Evolutionary conservation across 495 filamentous ascomycete species (phyloP).

Genomic region (Tuber calosporum): DNA sequence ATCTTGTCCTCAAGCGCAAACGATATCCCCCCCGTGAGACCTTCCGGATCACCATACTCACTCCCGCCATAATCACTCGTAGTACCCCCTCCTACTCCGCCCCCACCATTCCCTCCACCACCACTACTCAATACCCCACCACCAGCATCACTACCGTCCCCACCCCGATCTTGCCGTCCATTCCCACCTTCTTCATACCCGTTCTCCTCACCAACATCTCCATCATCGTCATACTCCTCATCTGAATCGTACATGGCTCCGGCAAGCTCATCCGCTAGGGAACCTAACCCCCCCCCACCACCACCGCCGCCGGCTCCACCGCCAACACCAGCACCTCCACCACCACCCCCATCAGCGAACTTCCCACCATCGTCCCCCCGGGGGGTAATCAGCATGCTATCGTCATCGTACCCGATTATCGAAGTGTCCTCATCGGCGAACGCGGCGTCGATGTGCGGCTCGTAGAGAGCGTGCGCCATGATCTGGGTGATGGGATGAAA

Average conservation of each 20-base stretch:
- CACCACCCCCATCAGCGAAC: constrained; percentile 3
- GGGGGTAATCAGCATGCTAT: constrained; percentile 25
- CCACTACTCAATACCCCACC: background rate
- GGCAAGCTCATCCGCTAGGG: constrained; percentile 71
- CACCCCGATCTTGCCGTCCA: background rate
- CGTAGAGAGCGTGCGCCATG: constrained; percentile 33
- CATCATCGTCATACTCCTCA: constrained; percentile 59
- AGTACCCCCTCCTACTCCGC: constrained; percentile 40
- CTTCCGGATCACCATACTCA: constrained; percentile 50
- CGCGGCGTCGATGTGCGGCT: constrained; percentile 20
- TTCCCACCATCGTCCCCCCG: constrained; percentile 7
- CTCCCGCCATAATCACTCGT: constrained; percentile 54
- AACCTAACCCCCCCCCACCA: constrained; percentile 59
- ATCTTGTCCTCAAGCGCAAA: constrained; percentile 35
- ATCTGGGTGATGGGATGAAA: background rate
- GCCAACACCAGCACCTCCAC: constrained; percentile 9
- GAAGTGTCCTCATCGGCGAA: constrained; percentile 28
- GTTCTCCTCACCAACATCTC: constrained; percentile 44
- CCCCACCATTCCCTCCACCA: constrained; percentile 1
- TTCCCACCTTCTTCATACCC: constrained; percentile 18
- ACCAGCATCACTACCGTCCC: background rate
- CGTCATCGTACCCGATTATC: constrained; percentile 31
- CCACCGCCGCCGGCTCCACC: constrained; percentile 7
- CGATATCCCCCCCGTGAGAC: constrained; percentile 25
- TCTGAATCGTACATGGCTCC: constrained; percentile 54